phyloP scores from a whole-genome alignment of 176 grass and related monocot species.

The Leersia perrieri region DNA sequence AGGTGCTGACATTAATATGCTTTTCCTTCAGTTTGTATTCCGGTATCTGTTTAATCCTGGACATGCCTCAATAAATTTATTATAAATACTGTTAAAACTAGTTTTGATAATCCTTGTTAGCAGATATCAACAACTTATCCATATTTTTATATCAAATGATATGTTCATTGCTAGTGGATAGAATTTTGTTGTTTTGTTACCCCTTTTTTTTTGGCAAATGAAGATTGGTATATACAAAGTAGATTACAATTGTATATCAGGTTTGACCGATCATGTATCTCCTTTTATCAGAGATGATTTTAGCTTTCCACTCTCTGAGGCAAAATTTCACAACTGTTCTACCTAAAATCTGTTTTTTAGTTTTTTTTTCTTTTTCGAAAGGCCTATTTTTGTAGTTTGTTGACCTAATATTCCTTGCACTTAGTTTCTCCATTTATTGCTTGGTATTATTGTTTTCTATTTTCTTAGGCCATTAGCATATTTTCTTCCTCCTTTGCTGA shows the following conservation, averaged over 20 bases:
- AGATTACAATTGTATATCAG: too few species aligned
- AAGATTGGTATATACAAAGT: too few species aligned
- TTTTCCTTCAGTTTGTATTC: not conserved
- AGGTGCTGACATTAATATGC: conserved; percentile 3
- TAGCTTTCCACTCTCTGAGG: not conserved
- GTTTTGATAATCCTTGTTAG: not conserved
- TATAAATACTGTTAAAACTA: not conserved
- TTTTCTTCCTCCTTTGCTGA: not conserved
- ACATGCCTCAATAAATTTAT: not conserved
- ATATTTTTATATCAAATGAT: too few species aligned
- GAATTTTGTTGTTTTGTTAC: too few species aligned
- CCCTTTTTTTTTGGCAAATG: too few species aligned
- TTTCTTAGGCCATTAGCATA: not conserved
- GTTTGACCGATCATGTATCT: too few species aligned
- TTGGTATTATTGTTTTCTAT: not conserved
- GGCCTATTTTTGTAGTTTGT: too few species aligned
- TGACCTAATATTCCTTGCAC: not conserved
- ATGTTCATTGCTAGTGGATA: too few species aligned
- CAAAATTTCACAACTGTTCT: not conserved
- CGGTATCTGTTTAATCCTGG: not conserved
- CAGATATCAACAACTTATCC: too few species aligned
- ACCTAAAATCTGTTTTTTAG: not conserved
- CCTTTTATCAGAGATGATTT: not conserved
- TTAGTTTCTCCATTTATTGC: not conserved
- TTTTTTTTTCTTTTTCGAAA: too few species aligned